These are phyloP conservation scores for Rossbeevera mucosa DNA, from an alignment of 768 basidiomycete genomes.

Conservation along the genomic window DNA sequence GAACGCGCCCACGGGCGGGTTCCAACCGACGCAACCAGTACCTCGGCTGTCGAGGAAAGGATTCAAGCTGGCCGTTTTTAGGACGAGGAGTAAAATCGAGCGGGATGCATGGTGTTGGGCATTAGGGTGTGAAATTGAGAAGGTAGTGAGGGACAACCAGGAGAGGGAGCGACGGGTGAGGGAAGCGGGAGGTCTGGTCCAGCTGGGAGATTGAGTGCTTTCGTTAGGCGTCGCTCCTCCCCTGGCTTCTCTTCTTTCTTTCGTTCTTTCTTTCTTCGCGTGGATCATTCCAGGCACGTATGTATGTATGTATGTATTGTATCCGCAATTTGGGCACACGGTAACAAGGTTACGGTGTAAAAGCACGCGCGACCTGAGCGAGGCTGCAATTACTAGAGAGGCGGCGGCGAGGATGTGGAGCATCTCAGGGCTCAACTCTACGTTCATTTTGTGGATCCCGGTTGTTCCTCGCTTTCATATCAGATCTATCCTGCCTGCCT, in stretches of 20 bases:
- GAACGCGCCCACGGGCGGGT: slow-evolving; percentile 19
- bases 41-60: slow-evolving; percentile 51
- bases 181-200: slow-evolving; percentile 55
- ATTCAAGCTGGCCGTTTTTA: slow-evolving; percentile 59
- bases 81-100: slow-evolving; percentile 79
- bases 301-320: neutral
- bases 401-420: neutral
- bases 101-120: slow-evolving; percentile 96
- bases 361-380: neutral
- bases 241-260: neutral
- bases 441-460: neutral
- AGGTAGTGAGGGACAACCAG: slow-evolving; percentile 55
- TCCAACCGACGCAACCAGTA: slow-evolving; percentile 25
- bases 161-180: slow-evolving; percentile 64
- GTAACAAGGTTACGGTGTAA: neutral
- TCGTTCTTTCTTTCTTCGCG: neutral
- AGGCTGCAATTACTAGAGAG: neutral
- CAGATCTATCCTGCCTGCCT: neutral
- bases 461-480: neutral
- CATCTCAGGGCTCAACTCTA: neutral
- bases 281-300: neutral
- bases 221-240: neutral
- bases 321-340: neutral
- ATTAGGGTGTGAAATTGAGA: slow-evolving; percentile 85
- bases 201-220: slow-evolving; percentile 17